A percentile compares a stretch with the other conserved stretches of the same genome.
These are phyloP conservation scores for Leptosphaerulina australis DNA, from an alignment of 2,329 filamentous ascomycete species.

Conservation along the genomic window DNA sequence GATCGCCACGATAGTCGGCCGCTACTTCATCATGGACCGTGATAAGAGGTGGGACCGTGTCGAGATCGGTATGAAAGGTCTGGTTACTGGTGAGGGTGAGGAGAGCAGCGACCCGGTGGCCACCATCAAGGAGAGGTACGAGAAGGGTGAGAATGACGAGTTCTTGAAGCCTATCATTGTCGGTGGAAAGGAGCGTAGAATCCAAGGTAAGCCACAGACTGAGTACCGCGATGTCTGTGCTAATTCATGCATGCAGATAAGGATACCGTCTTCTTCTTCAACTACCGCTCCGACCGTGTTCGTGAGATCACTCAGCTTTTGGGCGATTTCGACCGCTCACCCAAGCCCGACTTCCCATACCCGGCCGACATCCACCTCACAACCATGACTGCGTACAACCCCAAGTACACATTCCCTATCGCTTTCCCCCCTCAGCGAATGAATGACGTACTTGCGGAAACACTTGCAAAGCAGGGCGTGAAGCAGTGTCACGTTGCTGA, in stretches of 20 bases:
- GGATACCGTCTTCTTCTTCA: conserved; percentile 99
- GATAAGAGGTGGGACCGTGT: conserved; percentile 99
- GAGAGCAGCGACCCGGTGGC: conserved; percentile 81
- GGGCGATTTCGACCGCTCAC: conserved; percentile 89
- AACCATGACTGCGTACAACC: conserved; percentile 99
- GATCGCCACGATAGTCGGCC: conserved; percentile 89
- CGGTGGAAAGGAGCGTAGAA: conserved; percentile 80
- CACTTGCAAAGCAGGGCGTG: conserved; percentile 84
- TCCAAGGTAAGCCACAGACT: conserved; percentile 67
- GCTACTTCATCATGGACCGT: conserved; percentile 99
- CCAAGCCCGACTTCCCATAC: conserved; percentile 88
- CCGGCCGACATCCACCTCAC: conserved; percentile 86
- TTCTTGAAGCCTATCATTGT: conserved; percentile 98
- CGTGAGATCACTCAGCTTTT: conserved; percentile 95
- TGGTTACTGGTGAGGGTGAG: conserved; percentile 87
- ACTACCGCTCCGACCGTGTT: conserved; percentile 98
- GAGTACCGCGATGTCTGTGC: conserved; percentile 38
- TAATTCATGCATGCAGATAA: conserved; percentile 64
- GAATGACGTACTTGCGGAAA: conserved; percentile 98
- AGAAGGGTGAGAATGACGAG: conserved; percentile 88
- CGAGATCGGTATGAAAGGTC: conserved; percentile 84
- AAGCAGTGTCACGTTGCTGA: conserved; percentile 97
- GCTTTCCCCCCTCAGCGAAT: conserved; percentile 95
- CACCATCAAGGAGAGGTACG: conserved; percentile 86
- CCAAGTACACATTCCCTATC: conserved; percentile 87